Evolutionary conservation across 441 rosid species (phyloP), one percentile per base, ranked within the genome.

Genomic region (Flueggea neowawraea): DNA sequence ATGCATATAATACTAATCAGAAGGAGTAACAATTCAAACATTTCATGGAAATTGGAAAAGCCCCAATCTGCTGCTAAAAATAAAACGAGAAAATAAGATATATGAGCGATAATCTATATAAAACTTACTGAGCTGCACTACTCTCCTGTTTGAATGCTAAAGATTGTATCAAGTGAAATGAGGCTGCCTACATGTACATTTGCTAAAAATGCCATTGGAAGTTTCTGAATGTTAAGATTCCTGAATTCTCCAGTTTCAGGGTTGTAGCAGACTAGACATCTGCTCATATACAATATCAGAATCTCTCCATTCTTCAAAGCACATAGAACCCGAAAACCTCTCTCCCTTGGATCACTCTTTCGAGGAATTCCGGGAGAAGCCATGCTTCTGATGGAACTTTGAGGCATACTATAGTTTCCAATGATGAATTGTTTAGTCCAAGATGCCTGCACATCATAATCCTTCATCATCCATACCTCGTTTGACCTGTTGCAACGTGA

Each of bases 391-490:
- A 45, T 55, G 17, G 12, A 61, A 1, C 60, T 31, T 3, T 10
- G 13, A 10, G 72, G 72, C 52, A 62, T 36, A 43, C 28, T 22
- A 22, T 61, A 62, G 45, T 12, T 57, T 32, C 62, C 47, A 28
- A 68, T 62, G 1, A 50, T 28, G 2, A 33, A 39, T 43, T 68
- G 62, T 33, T 68, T 68, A 7, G 36, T 62, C 72, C 72, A 62
- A n/a, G 63, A 62, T 31, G 12, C 41, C 66, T 62, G 22, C 52
- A 51, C 52, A 22, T 56, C 41, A 39, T 68, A 68, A n/a, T 1
- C 49, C 48, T 62, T 68, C 72, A 68, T 68, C 57, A 68, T 43
- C 72, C 72, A 68, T 15, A 68, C 31, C 39, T 56, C 66, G 36
- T 48, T 55, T 13, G 55, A 53, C 2, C 60, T 65, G 4, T 55